Evolutionary conservation across 164 flowering plant species (phyloP).

Genomic region (Stephania cephalantha): DNA sequence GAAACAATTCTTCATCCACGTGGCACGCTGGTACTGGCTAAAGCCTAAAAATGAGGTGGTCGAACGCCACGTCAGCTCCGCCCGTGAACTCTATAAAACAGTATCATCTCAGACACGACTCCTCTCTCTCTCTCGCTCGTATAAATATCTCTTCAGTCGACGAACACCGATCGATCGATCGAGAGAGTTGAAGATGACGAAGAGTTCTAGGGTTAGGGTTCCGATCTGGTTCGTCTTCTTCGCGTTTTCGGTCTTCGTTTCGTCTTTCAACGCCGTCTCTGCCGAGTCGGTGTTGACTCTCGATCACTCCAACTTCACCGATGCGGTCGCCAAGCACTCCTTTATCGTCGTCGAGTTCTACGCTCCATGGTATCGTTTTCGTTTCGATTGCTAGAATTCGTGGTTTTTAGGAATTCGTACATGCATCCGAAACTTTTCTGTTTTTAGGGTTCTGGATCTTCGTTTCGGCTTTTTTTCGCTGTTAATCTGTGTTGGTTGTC

Average conservation of each 20-base stretch:
- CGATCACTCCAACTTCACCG: constrained; percentile 69
- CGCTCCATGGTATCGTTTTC: constrained; percentile 72
- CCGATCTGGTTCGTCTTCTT: constrained; percentile 23
- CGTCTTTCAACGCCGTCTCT: constrained; percentile 12
- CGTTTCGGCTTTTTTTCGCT: background rate
- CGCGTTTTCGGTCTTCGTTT: constrained; percentile 10
- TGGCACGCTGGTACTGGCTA: background rate
- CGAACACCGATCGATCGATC: background rate
- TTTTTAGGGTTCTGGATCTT: background rate
- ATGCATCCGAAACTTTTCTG: background rate
- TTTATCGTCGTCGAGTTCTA: constrained; percentile 93
- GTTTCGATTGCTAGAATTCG: background rate
- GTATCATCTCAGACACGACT: no score
- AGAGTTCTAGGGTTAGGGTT: constrained; percentile 19
- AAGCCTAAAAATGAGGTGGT: background rate
- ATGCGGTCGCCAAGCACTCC: constrained; percentile 45
- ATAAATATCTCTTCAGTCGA: background rate
- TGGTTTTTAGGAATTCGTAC: background rate
- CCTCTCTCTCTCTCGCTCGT: background rate
- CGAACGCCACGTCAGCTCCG: background rate
- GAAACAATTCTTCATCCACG: background rate
- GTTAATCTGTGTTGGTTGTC: background rate
- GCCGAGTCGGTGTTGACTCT: constrained; percentile 64
- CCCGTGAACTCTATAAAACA: background rate
- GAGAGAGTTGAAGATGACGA: background rate